Percentiles rank a stretch among this genome's conserved stretches.
Conservation (phyloP, 176 grass and related monocot genomes). For the Lolium perenne region DNA sequence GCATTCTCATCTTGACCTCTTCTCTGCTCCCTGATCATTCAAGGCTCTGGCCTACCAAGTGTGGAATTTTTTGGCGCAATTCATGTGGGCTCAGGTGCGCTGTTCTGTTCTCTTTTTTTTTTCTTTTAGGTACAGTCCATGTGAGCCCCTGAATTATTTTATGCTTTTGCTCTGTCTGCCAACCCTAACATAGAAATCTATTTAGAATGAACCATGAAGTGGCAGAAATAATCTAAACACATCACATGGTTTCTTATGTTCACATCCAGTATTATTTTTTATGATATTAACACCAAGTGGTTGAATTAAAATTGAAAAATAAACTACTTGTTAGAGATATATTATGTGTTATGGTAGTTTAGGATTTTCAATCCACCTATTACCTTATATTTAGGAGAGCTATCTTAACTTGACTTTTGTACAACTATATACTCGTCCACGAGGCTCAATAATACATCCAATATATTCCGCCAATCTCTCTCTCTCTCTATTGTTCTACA, state of each 20-base stretch:
- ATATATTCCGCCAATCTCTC: no score
- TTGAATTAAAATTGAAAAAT: no score
- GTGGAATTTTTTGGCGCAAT: constrained; percentile 28
- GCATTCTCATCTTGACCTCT: background rate
- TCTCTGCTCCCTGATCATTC: constrained; percentile 2
- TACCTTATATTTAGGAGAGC: no score
- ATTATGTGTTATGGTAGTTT: no score
- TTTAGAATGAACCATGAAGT: background rate
- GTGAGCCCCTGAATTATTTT: background rate
- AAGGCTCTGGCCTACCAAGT: constrained; percentile 1
- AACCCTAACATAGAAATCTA: background rate
- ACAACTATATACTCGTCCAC: no score
- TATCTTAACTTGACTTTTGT: no score
- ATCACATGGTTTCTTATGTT: background rate
- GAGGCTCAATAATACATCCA: no score
- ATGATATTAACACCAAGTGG: no score
- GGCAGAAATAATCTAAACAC: background rate
- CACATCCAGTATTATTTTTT: no score
- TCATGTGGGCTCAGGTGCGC: background rate
- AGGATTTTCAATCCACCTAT: no score
- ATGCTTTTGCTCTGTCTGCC: background rate
- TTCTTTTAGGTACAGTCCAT: background rate
- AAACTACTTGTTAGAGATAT: no score
- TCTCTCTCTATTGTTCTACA: no score
- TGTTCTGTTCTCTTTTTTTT: background rate